Base-by-base conservation (phyloP, 371 early-diverging fungal species). In the Quaeritorhiza haematococci region DNA sequence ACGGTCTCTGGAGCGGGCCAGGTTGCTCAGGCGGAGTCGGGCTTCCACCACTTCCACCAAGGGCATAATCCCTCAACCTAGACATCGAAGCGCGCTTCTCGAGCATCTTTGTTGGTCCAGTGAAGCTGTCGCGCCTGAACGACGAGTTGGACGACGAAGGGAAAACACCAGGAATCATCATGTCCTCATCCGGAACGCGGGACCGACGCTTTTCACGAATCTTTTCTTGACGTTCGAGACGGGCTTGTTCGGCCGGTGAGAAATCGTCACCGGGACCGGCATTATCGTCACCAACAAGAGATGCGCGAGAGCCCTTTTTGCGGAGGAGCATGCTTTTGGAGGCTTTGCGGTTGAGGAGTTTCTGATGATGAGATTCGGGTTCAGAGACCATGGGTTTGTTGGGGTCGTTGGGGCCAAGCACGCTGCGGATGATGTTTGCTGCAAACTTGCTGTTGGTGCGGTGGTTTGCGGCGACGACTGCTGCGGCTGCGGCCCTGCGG, bases 191-290 rank as follows among this genome's bases (percentile, higher is more conserved):
- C 13, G 13, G 38, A 38, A 13, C 19, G 13, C 38, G 13, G 38
- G 59, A 59, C 10, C 73, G 48, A 33, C 74, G 55, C 71, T 74
- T 74, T 53, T 70, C 74, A 33, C 67, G 58, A 35, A 74, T 69
- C 59, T 70, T 70, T 47, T 74, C 74, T 41, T 49, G 60, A 27
- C 74, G 66, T 51, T 74, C 74, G 43, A 56, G 56, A 38, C 38
- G 38, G 38, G 38, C 38, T 19, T 13, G 19, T 13, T 38, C 38
- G 38, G 13, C 19, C 38, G 13, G 38, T 13, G 19, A 13, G 38
- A 19, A 13, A 38, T 38, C 38, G 38, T 38, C 38, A 38, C 13
- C 10, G 19, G 19, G 38, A 38, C 19, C n/a, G n/a, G n/a, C n/a
- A n/a, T n/a, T n/a, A n/a, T n/a, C n/a, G n/a, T n/a, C n/a, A n/a